Evolutionary conservation across 306 rosid genomes (phyloP), one percentile per base, ranked within the genome.

Genomic region (Canavalia ensiformis): DNA sequence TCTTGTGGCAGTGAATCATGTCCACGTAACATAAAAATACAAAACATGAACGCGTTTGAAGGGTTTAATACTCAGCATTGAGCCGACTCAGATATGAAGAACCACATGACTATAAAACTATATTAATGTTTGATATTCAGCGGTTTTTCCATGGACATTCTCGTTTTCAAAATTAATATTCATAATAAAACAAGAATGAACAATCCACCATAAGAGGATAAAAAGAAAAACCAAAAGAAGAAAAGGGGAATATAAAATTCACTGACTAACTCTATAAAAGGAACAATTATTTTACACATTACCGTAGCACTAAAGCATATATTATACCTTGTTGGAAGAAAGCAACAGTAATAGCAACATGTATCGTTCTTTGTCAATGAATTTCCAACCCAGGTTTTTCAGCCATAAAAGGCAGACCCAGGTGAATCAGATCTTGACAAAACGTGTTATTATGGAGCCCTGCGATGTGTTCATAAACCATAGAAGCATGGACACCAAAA

Each of bases 391-490:
- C 1, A 63, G 72, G 71, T 73, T 77, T 42, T 51, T 77, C n/a
- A 47, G 71, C 69, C 87, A 56, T 2, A 82, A 71, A 25, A 82
- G 34, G 50, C 68, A 31, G 59, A 76, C 68, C 35, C 31, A 37
- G 25, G 33, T 13, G 55, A 44, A 67, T 13, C 83, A 55, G n/a
- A 4, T 30, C 30, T 1, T 81, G 42, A 41, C 84, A 11, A 78
- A 74, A 42, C 72, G 70, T 0, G 51, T 47, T 67, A 0, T 25
- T 3, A 35, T n/a, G 4, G 78, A 76, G 6, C 80, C 81, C 25
- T 90, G 87, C 7, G 92, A 90, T 2, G 93, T 92, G 25, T 92
- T 92, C 91, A 86, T 92, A 4, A 90, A 83, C 54, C 94, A 90
- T 1, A 77, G 93, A 73, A 85, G 94, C 28, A 64, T 83, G 1